phyloP scores from a whole-genome alignment of 441 rosid species.

The Croton laevigatus region DNA sequence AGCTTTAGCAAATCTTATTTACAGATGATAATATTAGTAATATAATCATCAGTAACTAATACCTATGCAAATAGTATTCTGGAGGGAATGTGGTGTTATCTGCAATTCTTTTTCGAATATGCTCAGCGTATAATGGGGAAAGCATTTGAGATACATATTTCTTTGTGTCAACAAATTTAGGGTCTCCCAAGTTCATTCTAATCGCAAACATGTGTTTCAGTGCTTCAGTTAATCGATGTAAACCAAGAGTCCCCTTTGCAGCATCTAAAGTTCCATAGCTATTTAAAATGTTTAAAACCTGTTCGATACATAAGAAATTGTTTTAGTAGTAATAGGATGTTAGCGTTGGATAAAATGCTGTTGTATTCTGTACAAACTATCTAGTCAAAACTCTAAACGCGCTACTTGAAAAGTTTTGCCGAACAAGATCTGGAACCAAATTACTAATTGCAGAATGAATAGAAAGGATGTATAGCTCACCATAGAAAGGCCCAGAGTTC shows the following conservation, averaged over 20 bases:
- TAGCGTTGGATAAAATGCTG: too few relatives aligned
- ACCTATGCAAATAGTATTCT: constrained; percentile 68
- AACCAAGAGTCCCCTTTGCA: constrained; percentile 48
- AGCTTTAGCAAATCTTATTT: not conserved
- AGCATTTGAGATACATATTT: constrained; percentile 55
- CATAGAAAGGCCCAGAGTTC: constrained; percentile 63
- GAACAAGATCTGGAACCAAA: too few relatives aligned
- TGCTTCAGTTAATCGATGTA: constrained; percentile 82
- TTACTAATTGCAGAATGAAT: not conserved
- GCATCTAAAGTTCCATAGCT: constrained; percentile 57
- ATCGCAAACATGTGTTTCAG: constrained; percentile 87
- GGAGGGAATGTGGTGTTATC: constrained; percentile 89
- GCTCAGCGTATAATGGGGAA: constrained; percentile 51
- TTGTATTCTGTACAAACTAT: too few relatives aligned
- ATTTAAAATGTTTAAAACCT: constrained; percentile 72
- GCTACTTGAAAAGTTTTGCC: too few relatives aligned
- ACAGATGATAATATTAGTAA: not conserved
- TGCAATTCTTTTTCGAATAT: constrained; percentile 49
- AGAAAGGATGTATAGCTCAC: constrained; percentile 30
- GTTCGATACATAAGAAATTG: constrained; percentile 18
- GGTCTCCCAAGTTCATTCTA: constrained; percentile 92
- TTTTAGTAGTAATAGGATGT: too few relatives aligned
- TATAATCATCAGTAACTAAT: not conserved
- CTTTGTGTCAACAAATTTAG: constrained; percentile 47
- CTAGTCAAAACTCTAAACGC: too few relatives aligned